phyloP scores from a whole-genome alignment of 257 asterid genomes.

The Apocynum venetum region DNA sequence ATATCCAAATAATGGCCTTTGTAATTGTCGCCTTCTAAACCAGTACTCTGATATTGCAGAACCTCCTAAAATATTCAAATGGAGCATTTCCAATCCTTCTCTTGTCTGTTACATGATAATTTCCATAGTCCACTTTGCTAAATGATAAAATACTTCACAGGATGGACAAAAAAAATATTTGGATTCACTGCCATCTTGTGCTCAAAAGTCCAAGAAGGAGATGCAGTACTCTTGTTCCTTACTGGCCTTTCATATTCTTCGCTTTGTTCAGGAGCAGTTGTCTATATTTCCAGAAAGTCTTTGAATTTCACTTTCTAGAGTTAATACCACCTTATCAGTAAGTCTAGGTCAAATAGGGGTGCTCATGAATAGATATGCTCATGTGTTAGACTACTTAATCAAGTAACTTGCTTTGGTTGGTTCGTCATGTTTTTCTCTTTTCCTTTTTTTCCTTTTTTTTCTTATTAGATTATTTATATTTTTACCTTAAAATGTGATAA shows the following conservation, averaged over 20 bases:
- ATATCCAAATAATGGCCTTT: neutral
- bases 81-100: neutral
- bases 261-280: too few species aligned
- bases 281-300: too few species aligned
- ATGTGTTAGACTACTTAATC: neutral
- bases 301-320: too few species aligned
- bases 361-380: too few species aligned
- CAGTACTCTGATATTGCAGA: neutral
- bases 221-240: too few species aligned
- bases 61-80: neutral
- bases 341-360: too few species aligned
- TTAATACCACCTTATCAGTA: too few species aligned
- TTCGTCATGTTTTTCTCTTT: neutral
- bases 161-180: neutral
- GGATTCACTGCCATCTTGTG: neutral
- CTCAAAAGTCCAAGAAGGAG: too few species aligned
- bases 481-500: neutral
- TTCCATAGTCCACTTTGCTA: neutral
- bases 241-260: too few species aligned
- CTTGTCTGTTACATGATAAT: neutral
- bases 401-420: neutral
- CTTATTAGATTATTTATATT: neutral
- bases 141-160: neutral
- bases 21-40: too few species aligned
- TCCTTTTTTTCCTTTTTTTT: neutral